A percentile compares a stretch with the other conserved stretches of the same genome.
These are phyloP conservation scores for Arabis hirsuta DNA, from an alignment of 345 rosid genomes.

Conservation along the genomic window DNA sequence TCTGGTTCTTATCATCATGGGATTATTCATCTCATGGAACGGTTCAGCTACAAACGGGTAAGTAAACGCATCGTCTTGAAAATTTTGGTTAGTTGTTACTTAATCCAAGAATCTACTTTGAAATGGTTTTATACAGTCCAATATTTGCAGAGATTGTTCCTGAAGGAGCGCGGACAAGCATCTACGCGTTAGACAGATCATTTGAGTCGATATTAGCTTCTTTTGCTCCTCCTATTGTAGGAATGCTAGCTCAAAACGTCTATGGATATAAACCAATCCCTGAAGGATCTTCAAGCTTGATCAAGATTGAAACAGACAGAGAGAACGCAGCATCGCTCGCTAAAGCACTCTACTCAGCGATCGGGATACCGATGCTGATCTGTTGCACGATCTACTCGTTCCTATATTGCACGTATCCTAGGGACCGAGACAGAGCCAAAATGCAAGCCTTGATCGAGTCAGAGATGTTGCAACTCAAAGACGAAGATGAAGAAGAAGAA, in stretches of 20 bases:
- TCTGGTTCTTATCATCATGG: conserved; percentile 59
- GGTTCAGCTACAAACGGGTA: conserved; percentile 70
- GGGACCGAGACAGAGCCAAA: conserved; percentile 74
- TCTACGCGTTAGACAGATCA: conserved; percentile 84
- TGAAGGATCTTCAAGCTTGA: conserved; percentile 50
- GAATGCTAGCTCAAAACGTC: conserved; percentile 79
- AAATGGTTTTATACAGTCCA: conserved; percentile 61
- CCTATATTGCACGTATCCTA: conserved; percentile 75
- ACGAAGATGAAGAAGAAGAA: conserved; percentile 38
- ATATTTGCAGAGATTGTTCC: conserved; percentile 96
- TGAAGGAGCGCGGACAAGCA: conserved; percentile 76
- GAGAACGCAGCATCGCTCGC: conserved; percentile 81
- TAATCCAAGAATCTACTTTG: not conserved
- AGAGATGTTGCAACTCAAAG: conserved; percentile 59
- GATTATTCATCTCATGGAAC: conserved; percentile 63
- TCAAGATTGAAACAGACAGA: conserved; percentile 68
- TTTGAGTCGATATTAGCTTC: conserved; percentile 82
- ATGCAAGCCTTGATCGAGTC: conserved; percentile 77
- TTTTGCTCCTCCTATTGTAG: conserved; percentile 89
- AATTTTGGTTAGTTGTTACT: not conserved
- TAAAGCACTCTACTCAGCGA: conserved; percentile 76
- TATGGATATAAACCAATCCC: conserved; percentile 81
- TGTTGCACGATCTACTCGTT: conserved; percentile 80
- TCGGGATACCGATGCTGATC: conserved; percentile 74
- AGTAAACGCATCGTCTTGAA: not conserved